Evolutionary conservation across 371 early-diverging fungal species (phyloP), one percentile per base, ranked within the genome.

Genomic region (Mucor indicus): DNA sequence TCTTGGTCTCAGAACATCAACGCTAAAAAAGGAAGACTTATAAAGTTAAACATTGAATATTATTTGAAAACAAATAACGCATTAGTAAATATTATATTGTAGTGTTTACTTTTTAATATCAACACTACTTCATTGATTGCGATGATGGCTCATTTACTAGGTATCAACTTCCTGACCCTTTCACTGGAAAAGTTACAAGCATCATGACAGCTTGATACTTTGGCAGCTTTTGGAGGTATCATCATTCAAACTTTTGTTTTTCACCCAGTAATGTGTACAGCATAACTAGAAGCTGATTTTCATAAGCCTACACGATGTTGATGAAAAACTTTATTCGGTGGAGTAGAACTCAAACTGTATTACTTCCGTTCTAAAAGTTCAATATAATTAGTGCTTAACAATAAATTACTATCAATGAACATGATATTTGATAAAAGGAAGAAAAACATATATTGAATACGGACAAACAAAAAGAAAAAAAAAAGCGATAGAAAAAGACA

Each of bases 341-440:
- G 15, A 20, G 20, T 38, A 38, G 38, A 38, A 38, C 38, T 38
- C 38, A 38, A 38, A 38, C 38, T 40, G 40, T 15, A 40, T 24
- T 40, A 24, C 40, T 40, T 40, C 27, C 27, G 20, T 40, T 40
- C 20, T 15, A 40, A 40, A 15, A 25, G 24, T 24, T 40, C 40
- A 40, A 40, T 40, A 40, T 40, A 40, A 40, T 40, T 40, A 40
- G 40, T 22, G 40, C 40, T 40, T 40, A 40, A 22, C 24, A 40
- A 40, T 24, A 25, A 40, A 25, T 22, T 24, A 40, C 13, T 40
- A 40, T 40, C 40, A 40, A 40, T 40, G 40, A 40, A 22, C 24
- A n/a, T 40, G 40, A 25, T 25, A 40, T 22, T 40, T 40, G 27
- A 40, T 40, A 25, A 40, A 40, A 40, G 40, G 25, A 40, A 40